These are phyloP conservation scores for Venturia carpophila DNA, from an alignment of 2,329 filamentous ascomycete genomes.

Conservation along the genomic window DNA sequence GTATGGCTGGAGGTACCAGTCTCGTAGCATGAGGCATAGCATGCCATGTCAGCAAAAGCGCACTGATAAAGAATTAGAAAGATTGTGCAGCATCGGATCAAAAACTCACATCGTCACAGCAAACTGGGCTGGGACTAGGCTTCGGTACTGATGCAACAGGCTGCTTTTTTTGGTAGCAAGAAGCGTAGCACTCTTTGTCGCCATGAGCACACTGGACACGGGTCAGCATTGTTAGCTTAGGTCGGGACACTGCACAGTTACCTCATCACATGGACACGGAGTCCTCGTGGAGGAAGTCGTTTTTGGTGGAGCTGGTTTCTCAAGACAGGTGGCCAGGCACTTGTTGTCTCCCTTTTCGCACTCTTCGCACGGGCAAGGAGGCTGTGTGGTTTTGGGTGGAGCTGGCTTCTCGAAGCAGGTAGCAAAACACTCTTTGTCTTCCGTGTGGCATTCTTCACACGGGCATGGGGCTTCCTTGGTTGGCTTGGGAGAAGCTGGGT, in stretches of 20 bases:
- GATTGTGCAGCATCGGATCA: background rate
- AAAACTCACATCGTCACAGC: background rate
- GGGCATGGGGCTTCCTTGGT: background rate
- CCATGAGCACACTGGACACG: background rate
- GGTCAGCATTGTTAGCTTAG: background rate
- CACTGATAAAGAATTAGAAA: background rate
- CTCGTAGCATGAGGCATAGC: background rate
- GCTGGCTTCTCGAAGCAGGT: too few relatives aligned
- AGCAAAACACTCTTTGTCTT: too few relatives aligned
- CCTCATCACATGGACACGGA: background rate
- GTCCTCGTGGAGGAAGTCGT: too few relatives aligned
- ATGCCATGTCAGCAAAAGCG: background rate
- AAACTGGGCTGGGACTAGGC: background rate
- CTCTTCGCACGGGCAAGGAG: background rate
- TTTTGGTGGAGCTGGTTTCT: too few relatives aligned
- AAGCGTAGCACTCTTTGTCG: background rate
- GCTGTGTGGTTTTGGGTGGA: too few relatives aligned
- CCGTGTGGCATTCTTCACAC: background rate
- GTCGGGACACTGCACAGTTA: background rate
- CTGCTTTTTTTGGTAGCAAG: background rate
- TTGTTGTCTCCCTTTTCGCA: too few relatives aligned
- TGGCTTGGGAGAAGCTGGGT: background rate
- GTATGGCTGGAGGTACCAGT: background rate
- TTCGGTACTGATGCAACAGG: background rate
- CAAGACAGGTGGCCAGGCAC: too few relatives aligned